These are phyloP conservation scores for Aspergillus persii DNA, from an alignment of 2,329 filamentous ascomycete genomes.

Conservation along the genomic window DNA sequence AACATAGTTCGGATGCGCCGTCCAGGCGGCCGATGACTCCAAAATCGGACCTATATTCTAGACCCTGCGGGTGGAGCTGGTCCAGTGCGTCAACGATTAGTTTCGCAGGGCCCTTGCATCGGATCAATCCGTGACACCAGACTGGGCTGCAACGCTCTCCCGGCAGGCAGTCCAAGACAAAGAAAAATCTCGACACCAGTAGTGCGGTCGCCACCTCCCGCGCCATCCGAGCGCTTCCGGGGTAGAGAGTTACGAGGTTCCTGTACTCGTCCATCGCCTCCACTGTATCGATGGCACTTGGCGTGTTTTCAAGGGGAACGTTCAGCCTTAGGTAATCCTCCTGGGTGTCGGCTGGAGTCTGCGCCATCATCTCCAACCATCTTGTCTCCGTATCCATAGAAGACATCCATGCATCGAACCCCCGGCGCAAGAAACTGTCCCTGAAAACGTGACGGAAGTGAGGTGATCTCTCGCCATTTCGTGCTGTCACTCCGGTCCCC, in stretches of 20 bases:
- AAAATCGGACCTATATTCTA: conserved; percentile 13
- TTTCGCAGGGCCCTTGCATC: conserved; percentile 15
- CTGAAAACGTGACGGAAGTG: conserved; percentile 19
- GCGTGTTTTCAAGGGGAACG: conserved; percentile 7
- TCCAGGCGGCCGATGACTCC: conserved; percentile 4
- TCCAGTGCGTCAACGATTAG: conserved; percentile 13
- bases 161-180: conserved; percentile 8
- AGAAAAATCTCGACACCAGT: conserved; percentile 17
- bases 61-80: conserved; percentile 14
- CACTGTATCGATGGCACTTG: conserved; percentile 11
- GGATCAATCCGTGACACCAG: conserved; percentile 14
- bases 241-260: conserved; percentile 13
- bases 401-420: conserved; percentile 20
- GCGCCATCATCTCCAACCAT: conserved; percentile 10
- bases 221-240: conserved; percentile 15
- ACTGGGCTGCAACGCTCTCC: conserved; percentile 9
- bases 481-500: conserved; percentile 9
- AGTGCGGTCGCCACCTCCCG: conserved; percentile 16
- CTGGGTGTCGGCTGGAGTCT: background rate
- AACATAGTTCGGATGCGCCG: conserved; percentile 5
- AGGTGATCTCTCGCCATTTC: conserved; percentile 5
- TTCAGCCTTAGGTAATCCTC: conserved; percentile 12
- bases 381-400: conserved; percentile 18
- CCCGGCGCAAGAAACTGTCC: conserved; percentile 16
- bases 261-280: conserved; percentile 17